A percentile compares a stretch with the other conserved stretches of the same genome.
Conservation (phyloP, 495 filamentous ascomycete genomes). For the Cenococcum geophilum region DNA sequence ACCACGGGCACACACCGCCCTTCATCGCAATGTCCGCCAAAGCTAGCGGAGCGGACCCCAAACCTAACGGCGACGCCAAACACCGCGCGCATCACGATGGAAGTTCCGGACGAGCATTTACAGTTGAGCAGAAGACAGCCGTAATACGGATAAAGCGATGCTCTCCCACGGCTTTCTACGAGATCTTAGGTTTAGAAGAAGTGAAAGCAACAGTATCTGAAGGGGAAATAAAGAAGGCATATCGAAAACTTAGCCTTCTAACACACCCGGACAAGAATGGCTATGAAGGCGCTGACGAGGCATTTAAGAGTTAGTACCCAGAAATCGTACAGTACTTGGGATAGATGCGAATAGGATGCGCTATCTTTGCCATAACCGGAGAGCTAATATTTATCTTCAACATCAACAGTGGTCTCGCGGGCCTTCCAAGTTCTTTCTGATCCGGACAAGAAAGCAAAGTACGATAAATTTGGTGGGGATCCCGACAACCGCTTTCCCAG, state of each 20-base stretch:
- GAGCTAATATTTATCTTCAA: conserved; percentile 3
- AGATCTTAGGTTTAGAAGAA: conserved; percentile 65
- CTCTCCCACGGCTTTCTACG: conserved; percentile 80
- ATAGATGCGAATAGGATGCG: background rate
- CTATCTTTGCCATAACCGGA: background rate
- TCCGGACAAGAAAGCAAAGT: conserved; percentile 81
- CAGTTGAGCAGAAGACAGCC: conserved; percentile 80
- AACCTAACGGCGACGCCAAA: conserved; percentile 55
- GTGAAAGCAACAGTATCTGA: conserved; percentile 60
- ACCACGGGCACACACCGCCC: conserved; percentile 6
- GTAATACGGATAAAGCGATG: conserved; percentile 83
- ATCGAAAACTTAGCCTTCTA: conserved; percentile 78
- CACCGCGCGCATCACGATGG: conserved; percentile 87
- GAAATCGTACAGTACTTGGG: background rate
- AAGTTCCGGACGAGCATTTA: conserved; percentile 84
- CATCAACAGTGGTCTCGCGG: conserved; percentile 70
- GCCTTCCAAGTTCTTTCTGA: conserved; percentile 93
- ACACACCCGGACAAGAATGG: conserved; percentile 98
- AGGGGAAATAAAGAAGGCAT: conserved; percentile 86
- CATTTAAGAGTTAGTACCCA: conserved; percentile 71
- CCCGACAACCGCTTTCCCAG: conserved; percentile 78
- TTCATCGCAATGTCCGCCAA: conserved; percentile 62
- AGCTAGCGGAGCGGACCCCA: conserved; percentile 64
- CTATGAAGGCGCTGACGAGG: conserved; percentile 93
- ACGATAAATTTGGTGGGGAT: conserved; percentile 82